Evolutionary conservation across 495 filamentous ascomycete genomes (phyloP), one percentile per base, ranked within the genome.

Genomic region (Filosporella fistucella): DNA sequence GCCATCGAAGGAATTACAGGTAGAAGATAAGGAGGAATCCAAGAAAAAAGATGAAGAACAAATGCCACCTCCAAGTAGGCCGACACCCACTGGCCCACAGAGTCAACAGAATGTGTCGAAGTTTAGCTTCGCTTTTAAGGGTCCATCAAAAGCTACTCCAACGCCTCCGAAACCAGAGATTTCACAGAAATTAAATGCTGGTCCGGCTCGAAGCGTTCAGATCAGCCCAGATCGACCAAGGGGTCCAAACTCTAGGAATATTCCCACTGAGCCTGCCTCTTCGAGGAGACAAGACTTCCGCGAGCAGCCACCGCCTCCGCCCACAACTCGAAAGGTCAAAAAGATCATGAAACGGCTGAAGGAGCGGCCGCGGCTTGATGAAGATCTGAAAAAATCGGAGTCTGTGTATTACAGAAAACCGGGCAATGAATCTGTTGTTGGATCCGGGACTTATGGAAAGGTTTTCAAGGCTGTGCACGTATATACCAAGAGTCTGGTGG

Each of bases 381-480:
- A 78, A 17, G 88, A 95, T 18, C 80, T 91, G 59, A 77, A 81
- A 23, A 61, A 58, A 3, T 90, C 89, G 1, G 85, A 89, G 36
- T 95, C 89, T 3, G 89, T 95, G 13, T 96, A 89, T 64, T 93
- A 82, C 64, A 72, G 90, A 49, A 95, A 95, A 58, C 89, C 91
- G 0, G 91, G 91, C 4, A 94, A 96, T 58, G 90, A 94, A 62
- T 95, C 90, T 7, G 89, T 96, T 2, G 82, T 96, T 9, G 91
- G 91, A 24, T 93, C 89, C 32, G 91, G 91, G 21, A 96, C 88
- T 1, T 96, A 93, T 61, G 93, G 91, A 32, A 97, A 99, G 62
- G 93, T 99, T 6, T 99, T 96, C 72, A 97, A 97, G 60, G 93
- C 85, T n/a, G 75, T 91, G 13, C 90, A 99, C 63, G 89, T 96